Conservation (phyloP, 768 basidiomycete species). For the Royoungia palumana region DNA sequence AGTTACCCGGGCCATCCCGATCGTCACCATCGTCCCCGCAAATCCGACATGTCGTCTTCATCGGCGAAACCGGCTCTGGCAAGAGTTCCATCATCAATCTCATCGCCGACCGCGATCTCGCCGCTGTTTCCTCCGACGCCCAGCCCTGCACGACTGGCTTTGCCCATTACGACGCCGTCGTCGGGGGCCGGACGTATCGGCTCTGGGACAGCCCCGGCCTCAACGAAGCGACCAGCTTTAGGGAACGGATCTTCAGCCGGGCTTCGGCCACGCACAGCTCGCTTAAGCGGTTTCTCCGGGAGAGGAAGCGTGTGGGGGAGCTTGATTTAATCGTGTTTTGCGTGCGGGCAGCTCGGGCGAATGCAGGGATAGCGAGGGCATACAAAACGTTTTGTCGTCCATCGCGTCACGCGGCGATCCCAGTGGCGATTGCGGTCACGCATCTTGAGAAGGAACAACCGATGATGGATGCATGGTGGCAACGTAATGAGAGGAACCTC, state of each 20-base stretch:
- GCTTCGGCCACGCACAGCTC: neutral
- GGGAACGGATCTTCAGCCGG: conserved; percentile 6
- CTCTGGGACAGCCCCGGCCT: conserved; percentile 36
- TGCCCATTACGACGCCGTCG: conserved; percentile 19
- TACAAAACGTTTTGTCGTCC: conserved; percentile 29
- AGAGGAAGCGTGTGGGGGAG: conserved; percentile 19
- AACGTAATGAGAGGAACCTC: conserved; percentile 20
- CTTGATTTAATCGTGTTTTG: conserved; percentile 26
- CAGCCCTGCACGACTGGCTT: conserved; percentile 32
- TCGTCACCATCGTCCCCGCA: conserved; percentile 3
- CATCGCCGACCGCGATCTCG: conserved; percentile 22
- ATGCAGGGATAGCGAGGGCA: conserved; percentile 4
- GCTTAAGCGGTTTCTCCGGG: conserved; percentile 33
- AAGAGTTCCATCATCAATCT: conserved; percentile 46
- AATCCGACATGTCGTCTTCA: conserved; percentile 34
- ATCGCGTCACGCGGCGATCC: conserved; percentile 32
- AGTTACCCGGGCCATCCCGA: neutral
- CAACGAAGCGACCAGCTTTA: conserved; percentile 9
- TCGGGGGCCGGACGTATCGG: conserved; percentile 14
- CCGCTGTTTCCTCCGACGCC: conserved; percentile 27
- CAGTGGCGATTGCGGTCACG: conserved; percentile 38
- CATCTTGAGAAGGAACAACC: conserved; percentile 33
- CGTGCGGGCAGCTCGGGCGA: conserved; percentile 17
- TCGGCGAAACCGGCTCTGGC: conserved; percentile 33
- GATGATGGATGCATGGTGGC: conserved; percentile 35